Base-by-base conservation (phyloP, 495 filamentous ascomycete species). In the Rostrohypoxylon terebratum region DNA sequence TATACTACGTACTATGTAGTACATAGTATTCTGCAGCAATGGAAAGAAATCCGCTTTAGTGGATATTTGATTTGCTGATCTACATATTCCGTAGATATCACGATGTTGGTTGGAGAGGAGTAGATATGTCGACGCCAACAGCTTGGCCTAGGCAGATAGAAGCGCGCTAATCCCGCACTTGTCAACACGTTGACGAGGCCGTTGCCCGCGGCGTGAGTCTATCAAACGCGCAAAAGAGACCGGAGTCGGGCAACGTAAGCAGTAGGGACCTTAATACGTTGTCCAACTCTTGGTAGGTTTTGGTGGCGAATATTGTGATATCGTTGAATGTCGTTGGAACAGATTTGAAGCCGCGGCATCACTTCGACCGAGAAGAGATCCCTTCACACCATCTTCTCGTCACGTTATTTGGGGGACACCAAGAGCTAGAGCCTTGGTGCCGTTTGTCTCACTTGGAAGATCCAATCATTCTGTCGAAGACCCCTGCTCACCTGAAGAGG, bases 401-500 rank as follows among this genome's bases (percentile, higher is more conserved):
- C 80, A 80, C 80, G 80, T 80, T 83, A 79, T 78, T 77, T 77
- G 54, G 75, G 76, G 74, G 78, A 61, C 75, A 80, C 79, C 75
- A 79, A 71, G 62, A 59, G 73, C 53, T 69, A 69, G 72, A 72
- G 72, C 77, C 77, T 73, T 78, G 76, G 71, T 75, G 63, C 73
- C 71, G 69, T 66, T 50, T 72, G 74, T 78, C 73, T 79, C 69
- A 72, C 58, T 59, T 5, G 48, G 47, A 18, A 65, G 36, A 62
- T 28, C 82, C 82, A 84, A 83, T 84, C 59, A 42, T 65, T 48
- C 31, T 55, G 54, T 14, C 25, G 64, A 73, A 76, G 62, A 76
- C 69, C 80, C 82, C 62, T 80, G 80, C 31, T 51, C 68, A 72
- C 66, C 81, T 78, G 77, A 79, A 75, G 9, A 59, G 13, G 44